Evolutionary conservation across 1,284 basidiomycete genomes (phyloP), one percentile per base, ranked within the genome.

Genomic region (Ganoderma lucidum): DNA sequence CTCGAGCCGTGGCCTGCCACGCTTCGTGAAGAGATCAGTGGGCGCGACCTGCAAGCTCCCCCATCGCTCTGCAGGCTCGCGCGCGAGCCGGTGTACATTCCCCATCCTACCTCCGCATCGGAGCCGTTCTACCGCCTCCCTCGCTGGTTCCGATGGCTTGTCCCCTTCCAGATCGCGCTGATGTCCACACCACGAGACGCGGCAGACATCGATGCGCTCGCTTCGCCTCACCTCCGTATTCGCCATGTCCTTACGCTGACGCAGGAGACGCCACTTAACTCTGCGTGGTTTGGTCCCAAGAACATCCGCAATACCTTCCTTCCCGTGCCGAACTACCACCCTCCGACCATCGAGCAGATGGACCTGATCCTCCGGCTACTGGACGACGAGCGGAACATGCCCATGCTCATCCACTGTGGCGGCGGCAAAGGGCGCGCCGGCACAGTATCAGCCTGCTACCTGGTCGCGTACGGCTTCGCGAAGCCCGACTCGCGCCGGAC

Each of bases 361-460:
- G 87, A 89, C 74, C 74, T 87, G 53, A 80, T 89, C 66, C 81
- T 88, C 68, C 78, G 81, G 19, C 76, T 87, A 12, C 78, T 88
- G 19, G 78, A 82, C 6, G 84, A 87, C 58, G 78, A 81, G 17
- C 76, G 78, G 28, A 84, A 86, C 14, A 76, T 84, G 6, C 86
- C 88, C 0, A 72, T 88, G n/a, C 78, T 90, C 9, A 80, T 90
- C 12, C 88, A 90, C 72, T 90, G 89, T 74, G 88, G 87, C 19
- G 89, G 88, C 2, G 89, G 89, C 1, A 89, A 88, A 72, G 88
- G 89, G 0, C 83, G 88, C 17, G 88, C 89, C 23, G 89, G 89
- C 12, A 89, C 87, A 0, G 86, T 90, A 0, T 83, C 86, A 6
- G 88, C 88, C 0, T 89, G 88, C 72, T 89, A 88, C 72, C 79